phyloP scores from a whole-genome alignment of 2,329 filamentous ascomycete species.

The Neoascochyta sp. region DNA sequence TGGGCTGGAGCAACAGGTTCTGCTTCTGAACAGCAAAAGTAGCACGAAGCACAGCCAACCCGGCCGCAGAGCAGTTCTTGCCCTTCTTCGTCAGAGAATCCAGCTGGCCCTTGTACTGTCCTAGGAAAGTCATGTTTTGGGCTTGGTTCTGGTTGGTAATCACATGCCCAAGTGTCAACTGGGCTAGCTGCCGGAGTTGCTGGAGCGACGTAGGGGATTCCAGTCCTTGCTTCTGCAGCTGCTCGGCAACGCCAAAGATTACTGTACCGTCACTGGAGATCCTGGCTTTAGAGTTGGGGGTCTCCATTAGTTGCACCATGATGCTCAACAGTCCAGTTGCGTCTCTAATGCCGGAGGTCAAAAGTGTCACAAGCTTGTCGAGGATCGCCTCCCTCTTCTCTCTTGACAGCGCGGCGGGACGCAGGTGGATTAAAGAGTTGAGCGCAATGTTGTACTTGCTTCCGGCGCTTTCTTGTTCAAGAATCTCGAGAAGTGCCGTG shows the following conservation, averaged over 20 bases:
- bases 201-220: constrained; percentile 14
- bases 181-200: constrained; percentile 24
- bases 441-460: constrained; percentile 9
- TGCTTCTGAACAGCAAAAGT: constrained; percentile 23
- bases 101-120: constrained; percentile 23
- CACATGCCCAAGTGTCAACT: constrained; percentile 27
- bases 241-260: constrained; percentile 29
- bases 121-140: constrained; percentile 31
- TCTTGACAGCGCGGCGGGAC: constrained; percentile 24
- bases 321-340: constrained; percentile 18
- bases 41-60: constrained; percentile 26
- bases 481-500: constrained; percentile 15
- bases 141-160: constrained; percentile 33
- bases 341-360: constrained; percentile 8
- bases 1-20: constrained; percentile 14
- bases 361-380: constrained; percentile 22
- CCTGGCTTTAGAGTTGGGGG: constrained; percentile 36
- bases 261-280: constrained; percentile 23
- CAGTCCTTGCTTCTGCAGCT: constrained; percentile 13
- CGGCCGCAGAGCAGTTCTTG: constrained; percentile 18
- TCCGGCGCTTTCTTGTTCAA: constrained; percentile 8
- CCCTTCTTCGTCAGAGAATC: constrained; percentile 16
- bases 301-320: constrained; percentile 31
- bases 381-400: constrained; percentile 33
- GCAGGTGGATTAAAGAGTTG: constrained; percentile 20